Conservation (phyloP, 1,139 yeast species). For the Kodamaea arcana region DNA sequence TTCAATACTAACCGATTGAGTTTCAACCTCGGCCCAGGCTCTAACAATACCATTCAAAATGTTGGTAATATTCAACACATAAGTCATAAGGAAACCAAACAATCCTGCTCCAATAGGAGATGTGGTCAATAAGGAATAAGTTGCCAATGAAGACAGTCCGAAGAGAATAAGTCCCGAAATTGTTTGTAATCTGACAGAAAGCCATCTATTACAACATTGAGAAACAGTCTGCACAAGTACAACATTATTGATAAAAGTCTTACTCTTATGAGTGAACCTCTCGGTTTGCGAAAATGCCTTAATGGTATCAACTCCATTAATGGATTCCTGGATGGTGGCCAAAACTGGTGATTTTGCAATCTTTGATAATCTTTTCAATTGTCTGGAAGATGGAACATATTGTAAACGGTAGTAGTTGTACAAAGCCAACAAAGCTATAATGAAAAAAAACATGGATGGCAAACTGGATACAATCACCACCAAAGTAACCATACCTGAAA, state of each 20-base stretch:
- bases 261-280: slow-evolving; percentile 23
- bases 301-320: slow-evolving; percentile 35
- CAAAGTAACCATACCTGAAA: slow-evolving; percentile 17
- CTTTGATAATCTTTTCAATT: slow-evolving; percentile 31
- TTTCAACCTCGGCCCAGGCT: slow-evolving; percentile 34
- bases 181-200: slow-evolving; percentile 34
- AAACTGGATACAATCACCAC: slow-evolving; percentile 28
- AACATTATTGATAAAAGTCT: slow-evolving; percentile 18
- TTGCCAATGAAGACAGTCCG: slow-evolving; percentile 19
- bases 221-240: slow-evolving; percentile 19
- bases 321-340: slow-evolving; percentile 36
- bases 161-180: slow-evolving; percentile 32
- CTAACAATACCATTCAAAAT: slow-evolving; percentile 30
- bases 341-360: slow-evolving; percentile 31
- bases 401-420: slow-evolving; percentile 28
- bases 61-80: slow-evolving; percentile 30
- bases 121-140: slow-evolving; percentile 1
- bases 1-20: slow-evolving; percentile 31
- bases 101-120: slow-evolving; percentile 24
- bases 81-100: slow-evolving; percentile 37
- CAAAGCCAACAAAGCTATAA: slow-evolving; percentile 18
- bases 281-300: slow-evolving; percentile 28
- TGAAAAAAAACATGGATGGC: slow-evolving; percentile 31
- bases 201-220: slow-evolving; percentile 33
- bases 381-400: slow-evolving; percentile 36